Evolutionary conservation across 1,284 basidiomycete genomes (phyloP).

Genomic region (Microbotryomycetes sp.): DNA sequence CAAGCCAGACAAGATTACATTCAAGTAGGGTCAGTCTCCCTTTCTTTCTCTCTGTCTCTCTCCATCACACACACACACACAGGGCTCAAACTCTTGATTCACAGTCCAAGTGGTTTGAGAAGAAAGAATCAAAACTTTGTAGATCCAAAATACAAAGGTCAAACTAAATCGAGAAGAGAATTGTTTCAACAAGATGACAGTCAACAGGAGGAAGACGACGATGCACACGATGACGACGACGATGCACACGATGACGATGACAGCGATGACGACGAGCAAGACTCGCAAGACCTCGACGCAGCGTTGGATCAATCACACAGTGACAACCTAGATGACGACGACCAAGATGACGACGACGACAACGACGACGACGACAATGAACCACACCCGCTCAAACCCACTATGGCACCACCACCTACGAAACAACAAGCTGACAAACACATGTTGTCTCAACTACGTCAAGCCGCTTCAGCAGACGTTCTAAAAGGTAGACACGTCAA

Average conservation of each 20-base stretch:
- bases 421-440: constrained; percentile 47
- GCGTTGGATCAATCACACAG: background rate
- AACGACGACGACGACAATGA: constrained; percentile 46
- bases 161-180: constrained; percentile 57
- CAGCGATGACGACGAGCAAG: constrained; percentile 43
- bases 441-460: constrained; percentile 52
- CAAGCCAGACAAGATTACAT: constrained; percentile 68
- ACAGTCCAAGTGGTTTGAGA: constrained; percentile 62
- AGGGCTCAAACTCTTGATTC: too few relatives aligned
- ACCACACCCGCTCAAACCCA: too few relatives aligned
- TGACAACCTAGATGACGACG: constrained; percentile 35
- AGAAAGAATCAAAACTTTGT: constrained; percentile 49
- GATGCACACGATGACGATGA: constrained; percentile 45
- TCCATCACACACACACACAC: too few relatives aligned
- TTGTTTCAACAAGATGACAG: constrained; percentile 47
- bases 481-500: constrained; percentile 70
- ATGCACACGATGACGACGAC: constrained; percentile 37
- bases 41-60: too few relatives aligned
- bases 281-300: constrained; percentile 4
- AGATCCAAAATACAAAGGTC: constrained; percentile 61
- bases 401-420: constrained; percentile 1
- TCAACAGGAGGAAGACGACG: constrained; percentile 29
- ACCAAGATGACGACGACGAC: constrained; percentile 43
- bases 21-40: constrained; percentile 65
- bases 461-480: constrained; percentile 55